Conservation (phyloP, 2,329 filamentous ascomycete genomes). For the Orbilia blumenaviensis region DNA sequence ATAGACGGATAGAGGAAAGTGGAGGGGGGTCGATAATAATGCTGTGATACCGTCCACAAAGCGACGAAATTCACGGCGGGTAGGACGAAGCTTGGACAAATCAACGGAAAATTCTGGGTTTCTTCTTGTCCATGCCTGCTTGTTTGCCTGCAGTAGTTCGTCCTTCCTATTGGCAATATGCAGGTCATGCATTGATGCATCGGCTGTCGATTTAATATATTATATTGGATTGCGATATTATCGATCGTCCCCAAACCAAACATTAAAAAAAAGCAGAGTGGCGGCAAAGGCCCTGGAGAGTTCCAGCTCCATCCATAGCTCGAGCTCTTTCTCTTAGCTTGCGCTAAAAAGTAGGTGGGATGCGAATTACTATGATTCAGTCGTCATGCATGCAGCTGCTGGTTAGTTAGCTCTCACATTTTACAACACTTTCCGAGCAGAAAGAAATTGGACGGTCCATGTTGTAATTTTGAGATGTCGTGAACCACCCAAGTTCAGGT, state of each 20-base stretch:
- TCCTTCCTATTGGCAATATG: conserved; percentile 23
- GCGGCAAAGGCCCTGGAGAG: not conserved
- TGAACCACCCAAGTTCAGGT: not conserved
- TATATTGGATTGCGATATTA: conserved; percentile 7
- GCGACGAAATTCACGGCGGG: conserved; percentile 20
- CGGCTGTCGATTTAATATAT: not conserved
- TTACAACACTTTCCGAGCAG: not conserved
- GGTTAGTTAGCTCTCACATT: not conserved
- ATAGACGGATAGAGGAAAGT: not conserved
- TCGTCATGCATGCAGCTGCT: not conserved
- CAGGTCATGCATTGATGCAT: too few species aligned
- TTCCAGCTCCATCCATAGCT: not conserved
- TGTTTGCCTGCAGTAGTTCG: not conserved
- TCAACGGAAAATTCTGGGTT: conserved; percentile 41
- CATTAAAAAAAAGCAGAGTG: not conserved
- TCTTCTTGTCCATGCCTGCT: not conserved
- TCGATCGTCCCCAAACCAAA: not conserved
- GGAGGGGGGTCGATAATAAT: conserved; percentile 12
- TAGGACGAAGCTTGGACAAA: conserved; percentile 36
- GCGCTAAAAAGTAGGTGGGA: not conserved
- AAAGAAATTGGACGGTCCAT: conserved; percentile 2
- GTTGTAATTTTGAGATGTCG: conserved; percentile 1
- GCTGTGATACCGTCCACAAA: conserved; percentile 36
- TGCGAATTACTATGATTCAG: conserved; percentile 12
- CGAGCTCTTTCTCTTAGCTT: not conserved